Percentiles rank a stretch among this genome's conserved stretches.
phyloP scores from a whole-genome alignment of 768 basidiomycete genomes.

The Coprinopsis strossmayeri region DNA sequence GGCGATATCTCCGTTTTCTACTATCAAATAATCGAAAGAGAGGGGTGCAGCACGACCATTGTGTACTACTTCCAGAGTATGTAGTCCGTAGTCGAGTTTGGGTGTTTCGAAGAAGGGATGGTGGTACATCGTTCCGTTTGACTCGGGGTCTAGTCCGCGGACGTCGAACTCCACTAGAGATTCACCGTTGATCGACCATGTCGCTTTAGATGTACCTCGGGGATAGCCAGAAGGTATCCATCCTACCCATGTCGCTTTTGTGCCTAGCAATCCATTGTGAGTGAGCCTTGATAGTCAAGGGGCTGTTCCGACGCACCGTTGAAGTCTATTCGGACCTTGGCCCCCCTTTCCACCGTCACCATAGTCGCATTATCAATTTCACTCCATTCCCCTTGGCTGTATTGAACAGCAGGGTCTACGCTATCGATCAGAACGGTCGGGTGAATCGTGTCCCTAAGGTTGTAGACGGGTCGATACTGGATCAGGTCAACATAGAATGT shows the following conservation, averaged over 20 bases:
- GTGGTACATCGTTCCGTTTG: background rate
- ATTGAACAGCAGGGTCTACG: slow-evolving; percentile 16
- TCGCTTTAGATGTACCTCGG: slow-evolving; percentile 12
- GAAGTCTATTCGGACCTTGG: slow-evolving; percentile 16
- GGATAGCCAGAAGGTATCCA: slow-evolving; percentile 15
- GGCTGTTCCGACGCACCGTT: slow-evolving; percentile 14
- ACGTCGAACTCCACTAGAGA: slow-evolving; percentile 16
- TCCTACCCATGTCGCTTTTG: slow-evolving; percentile 19
- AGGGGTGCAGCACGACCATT: background rate
- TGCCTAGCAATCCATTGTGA: slow-evolving; percentile 14
- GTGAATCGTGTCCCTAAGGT: slow-evolving; percentile 5
- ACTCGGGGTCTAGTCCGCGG: slow-evolving; percentile 8
- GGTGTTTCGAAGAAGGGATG: background rate
- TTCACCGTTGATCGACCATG: slow-evolving; percentile 20
- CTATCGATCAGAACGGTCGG: slow-evolving; percentile 16
- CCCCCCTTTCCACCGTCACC: slow-evolving; percentile 14
- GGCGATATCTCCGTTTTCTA: background rate
- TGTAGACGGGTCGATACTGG: slow-evolving; percentile 11
- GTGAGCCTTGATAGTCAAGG: background rate
- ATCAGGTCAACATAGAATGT: slow-evolving; percentile 18
- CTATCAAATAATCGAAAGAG: background rate
- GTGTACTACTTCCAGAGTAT: slow-evolving; percentile 1
- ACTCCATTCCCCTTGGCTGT: slow-evolving; percentile 15
- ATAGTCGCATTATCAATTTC: slow-evolving; percentile 9
- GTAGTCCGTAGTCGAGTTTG: background rate